Conservation (phyloP, 106 monocot species). For the Acorus calamus region DNA sequence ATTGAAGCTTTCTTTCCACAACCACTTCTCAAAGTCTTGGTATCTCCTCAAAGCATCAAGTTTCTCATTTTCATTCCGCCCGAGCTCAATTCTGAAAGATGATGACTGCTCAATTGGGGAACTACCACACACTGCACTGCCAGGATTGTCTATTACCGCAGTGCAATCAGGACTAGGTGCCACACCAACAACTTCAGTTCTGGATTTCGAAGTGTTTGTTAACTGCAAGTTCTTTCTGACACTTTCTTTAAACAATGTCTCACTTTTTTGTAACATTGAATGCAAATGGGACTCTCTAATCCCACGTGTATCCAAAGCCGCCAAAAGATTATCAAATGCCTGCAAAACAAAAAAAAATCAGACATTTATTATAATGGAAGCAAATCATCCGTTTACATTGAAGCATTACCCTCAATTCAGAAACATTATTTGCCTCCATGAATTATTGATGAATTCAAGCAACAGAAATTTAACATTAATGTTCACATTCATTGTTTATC, state of each 20-base stretch:
- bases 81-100: slow-evolving; percentile 70
- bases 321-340: slow-evolving; percentile 77
- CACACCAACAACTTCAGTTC: slow-evolving; percentile 19
- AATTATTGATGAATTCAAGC: too few species aligned
- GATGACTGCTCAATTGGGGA: slow-evolving; percentile 26
- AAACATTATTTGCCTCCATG: too few species aligned
- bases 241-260: slow-evolving; percentile 72
- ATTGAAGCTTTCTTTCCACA: slow-evolving; percentile 64
- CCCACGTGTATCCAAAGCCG: slow-evolving; percentile 81
- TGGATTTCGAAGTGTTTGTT: slow-evolving; percentile 5
- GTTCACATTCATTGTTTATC: too few species aligned
- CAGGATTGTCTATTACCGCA: slow-evolving; percentile 44
- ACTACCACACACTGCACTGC: slow-evolving; percentile 27
- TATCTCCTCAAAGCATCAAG: slow-evolving; percentile 50
- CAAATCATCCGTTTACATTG: too few species aligned
- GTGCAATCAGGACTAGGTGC: slow-evolving; percentile 33
- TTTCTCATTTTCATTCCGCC: slow-evolving; percentile 54
- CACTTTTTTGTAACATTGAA: slow-evolving; percentile 81
- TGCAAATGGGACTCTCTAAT: slow-evolving; percentile 86
- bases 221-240: slow-evolving; percentile 31
- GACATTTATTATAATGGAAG: background rate
- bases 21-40: slow-evolving; percentile 52
- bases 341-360: slow-evolving; percentile 13
- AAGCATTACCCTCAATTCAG: too few species aligned
- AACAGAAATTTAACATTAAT: too few species aligned